Evolutionary conservation across 2,329 filamentous ascomycete genomes (phyloP), one percentile per base, ranked within the genome.

Genomic region (Corynespora cassiicola): DNA sequence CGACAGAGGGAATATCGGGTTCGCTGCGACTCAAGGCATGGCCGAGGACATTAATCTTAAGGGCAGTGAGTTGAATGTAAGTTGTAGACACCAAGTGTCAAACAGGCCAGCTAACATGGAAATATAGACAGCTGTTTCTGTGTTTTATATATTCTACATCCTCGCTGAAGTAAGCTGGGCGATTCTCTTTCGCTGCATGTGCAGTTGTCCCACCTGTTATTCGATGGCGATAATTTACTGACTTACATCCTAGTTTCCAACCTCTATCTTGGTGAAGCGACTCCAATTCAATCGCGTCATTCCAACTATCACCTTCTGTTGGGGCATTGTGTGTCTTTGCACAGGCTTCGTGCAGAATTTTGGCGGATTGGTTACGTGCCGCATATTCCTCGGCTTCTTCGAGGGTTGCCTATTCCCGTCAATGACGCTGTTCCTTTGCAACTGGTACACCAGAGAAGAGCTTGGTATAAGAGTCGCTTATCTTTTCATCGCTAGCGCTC

Each of bases 81-180:
- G 47, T 37, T 10, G 11, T 7, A 10, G 4, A 15, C 3, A 10
- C n/a, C 3, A n/a, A 30, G 14, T 17, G 12, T 2, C 9, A 3
- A 14, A n/a, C n/a, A n/a, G n/a, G n/a, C n/a, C n/a, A n/a, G n/a
- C n/a, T n/a, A n/a, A n/a, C n/a, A n/a, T n/a, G n/a, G 19, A 27
- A 22, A 18, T 4, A 7, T 31, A 63, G 59, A 64, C 61, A 26
- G 54, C 63, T 1, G 60, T 66, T 0, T 66, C 62, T 1, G 58
- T 66, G 0, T 66, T 66, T 23, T 66, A 66, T 45, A 64, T 65
- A 30, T 63, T 65, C 33, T 65, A 66, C 29, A 65, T 66, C 27
- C 44, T 65, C 5, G 63, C 63, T 4, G 61, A 66, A 39, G 58
- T 58, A 53, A 0, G 40, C 37, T 16, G 24, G 7, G 11, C 27